Conservation (phyloP, 2,329 filamentous ascomycete genomes). For the Exophiala sideris region DNA sequence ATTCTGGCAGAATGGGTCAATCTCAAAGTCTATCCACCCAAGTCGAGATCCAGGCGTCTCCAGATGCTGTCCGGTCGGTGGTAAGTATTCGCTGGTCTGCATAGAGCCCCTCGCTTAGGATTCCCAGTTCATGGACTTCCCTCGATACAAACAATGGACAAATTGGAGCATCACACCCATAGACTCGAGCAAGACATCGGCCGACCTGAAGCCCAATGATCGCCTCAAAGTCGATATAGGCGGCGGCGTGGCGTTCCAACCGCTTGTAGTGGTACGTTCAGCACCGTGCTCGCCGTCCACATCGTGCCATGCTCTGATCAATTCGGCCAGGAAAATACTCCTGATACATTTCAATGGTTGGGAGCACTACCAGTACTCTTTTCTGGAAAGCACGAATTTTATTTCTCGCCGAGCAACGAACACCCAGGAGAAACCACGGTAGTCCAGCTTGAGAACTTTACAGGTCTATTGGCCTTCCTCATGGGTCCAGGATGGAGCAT, state of each 20-base stretch:
- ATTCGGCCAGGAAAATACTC: not conserved
- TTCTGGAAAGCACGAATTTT: not conserved
- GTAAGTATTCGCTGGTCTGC: not conserved
- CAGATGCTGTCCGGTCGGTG: not conserved
- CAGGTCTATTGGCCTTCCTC: not conserved
- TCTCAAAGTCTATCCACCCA: conserved; percentile 2
- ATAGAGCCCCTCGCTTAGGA: not conserved
- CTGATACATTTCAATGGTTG: not conserved
- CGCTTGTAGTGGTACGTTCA: not conserved
- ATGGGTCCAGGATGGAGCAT: not conserved
- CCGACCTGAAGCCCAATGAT: not conserved
- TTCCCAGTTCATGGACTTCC: not conserved
- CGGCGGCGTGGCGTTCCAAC: not conserved
- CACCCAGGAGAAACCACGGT: not conserved
- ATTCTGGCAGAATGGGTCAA: not conserved
- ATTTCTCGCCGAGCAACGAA: not conserved
- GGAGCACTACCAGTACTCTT: not conserved
- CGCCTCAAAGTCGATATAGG: not conserved
- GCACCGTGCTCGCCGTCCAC: not conserved
- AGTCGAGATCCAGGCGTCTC: conserved; percentile 1
- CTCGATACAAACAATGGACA: not conserved
- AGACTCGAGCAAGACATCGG: not conserved
- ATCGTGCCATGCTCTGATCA: no score
- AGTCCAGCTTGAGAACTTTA: not conserved
- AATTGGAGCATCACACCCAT: not conserved